Base-by-base conservation (phyloP, 352 stramenopile species). In the Phytophthora constricta region DNA sequence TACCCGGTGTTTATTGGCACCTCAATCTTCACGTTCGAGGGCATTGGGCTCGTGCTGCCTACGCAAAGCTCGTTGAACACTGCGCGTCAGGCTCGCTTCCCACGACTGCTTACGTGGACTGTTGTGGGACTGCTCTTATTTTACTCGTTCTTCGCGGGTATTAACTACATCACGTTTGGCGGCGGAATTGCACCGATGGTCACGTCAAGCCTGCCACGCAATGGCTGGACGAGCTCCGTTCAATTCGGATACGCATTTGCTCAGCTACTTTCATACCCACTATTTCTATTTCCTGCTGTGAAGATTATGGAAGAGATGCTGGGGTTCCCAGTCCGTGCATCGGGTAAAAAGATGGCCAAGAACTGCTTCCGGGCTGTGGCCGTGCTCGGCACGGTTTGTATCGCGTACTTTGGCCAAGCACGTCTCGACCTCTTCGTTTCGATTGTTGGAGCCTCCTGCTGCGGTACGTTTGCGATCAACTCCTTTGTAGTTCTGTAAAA, bases 261-360 rank as follows among this genome's bases (percentile, higher is more conserved):
- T 19, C 84, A 92, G 59, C 55, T 92, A 20, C 68, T 95, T 41
- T 91, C 86, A 67, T 95, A 95, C 63, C 86, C 86, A 41, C 42
- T 95, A 9, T 92, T 95, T 56, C 52, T 95, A 4, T 95, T 92
- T 56, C 86, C 84, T 11, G 86, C 82, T 5, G 80, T 95, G 31
- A 91, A 92, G 70, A 95, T 95, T 47, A 84, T 93, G 68, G 86
- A 95, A 54, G 86, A 94, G 56, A 91, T 92, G 80, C 41, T 94
- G 13, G 84, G 84, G 10, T 94, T 94, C 49, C 82, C 81, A 1
- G 74, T 60, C 26, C 86, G 82, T 31, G 79, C 80, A 33, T 92
- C 82, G 2, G 84, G 84, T 0, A 69, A 87, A 39, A 94, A 94
- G 63, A 43, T 86, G 19, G 76, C 80, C 28, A 94, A 94, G 68